Percentiles rank a stretch among this genome's conserved stretches.
Conservation (phyloP, 2,329 filamentous ascomycete species). For the Endocalyx cinctus region DNA sequence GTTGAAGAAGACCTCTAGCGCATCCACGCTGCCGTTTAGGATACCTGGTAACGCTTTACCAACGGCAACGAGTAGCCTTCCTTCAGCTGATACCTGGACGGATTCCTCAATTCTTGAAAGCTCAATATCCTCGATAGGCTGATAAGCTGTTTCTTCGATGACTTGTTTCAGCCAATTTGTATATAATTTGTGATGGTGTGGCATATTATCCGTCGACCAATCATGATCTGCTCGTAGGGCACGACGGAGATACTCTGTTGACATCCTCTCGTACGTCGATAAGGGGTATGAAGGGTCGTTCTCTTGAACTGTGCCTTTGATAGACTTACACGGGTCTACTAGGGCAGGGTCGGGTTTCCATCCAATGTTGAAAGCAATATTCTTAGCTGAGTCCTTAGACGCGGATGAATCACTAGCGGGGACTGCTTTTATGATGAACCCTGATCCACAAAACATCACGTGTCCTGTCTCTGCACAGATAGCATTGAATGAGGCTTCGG, state of each 20-base stretch:
- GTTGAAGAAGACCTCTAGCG: constrained; percentile 14
- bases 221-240: constrained; percentile 1
- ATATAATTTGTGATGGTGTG: neutral
- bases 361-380: neutral
- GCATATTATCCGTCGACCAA: neutral
- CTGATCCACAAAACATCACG: neutral
- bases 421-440: neutral
- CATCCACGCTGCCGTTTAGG: constrained; percentile 14
- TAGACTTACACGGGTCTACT: neutral
- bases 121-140: constrained; percentile 9
- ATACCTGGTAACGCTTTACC: constrained; percentile 14
- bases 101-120: constrained; percentile 8
- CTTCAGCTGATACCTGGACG: constrained; percentile 10
- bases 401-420: neutral
- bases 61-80: constrained; percentile 13
- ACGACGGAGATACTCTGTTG: constrained; percentile 9
- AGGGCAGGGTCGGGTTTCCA: neutral
- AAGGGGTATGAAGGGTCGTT: constrained; percentile 7
- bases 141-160: constrained; percentile 6
- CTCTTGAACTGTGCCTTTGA: constrained; percentile 2
- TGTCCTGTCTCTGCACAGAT: neutral
- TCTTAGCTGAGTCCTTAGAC: neutral
- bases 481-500: neutral
- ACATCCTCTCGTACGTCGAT: constrained; percentile 9
- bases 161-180: neutral